A percentile compares a stretch with the other conserved stretches of the same genome.
phyloP scores from a whole-genome alignment of 2,329 filamentous ascomycete genomes.

The Cadophora sp. region DNA sequence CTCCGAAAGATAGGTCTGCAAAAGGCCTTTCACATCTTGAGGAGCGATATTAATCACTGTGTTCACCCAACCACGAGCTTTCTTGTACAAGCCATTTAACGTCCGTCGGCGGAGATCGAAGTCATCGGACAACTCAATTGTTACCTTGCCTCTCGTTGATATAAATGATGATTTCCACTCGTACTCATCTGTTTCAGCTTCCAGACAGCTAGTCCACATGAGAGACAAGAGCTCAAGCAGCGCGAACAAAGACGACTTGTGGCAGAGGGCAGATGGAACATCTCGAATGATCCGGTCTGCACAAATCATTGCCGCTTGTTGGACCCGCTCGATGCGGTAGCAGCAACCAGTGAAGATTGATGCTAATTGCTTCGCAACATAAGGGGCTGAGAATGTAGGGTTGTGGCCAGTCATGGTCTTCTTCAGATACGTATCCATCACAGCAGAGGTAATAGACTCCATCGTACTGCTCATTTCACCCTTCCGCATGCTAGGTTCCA shows the following conservation, averaged over 20 bases:
- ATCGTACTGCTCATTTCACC: slow-evolving; percentile 68
- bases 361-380: slow-evolving; percentile 87
- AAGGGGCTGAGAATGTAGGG: slow-evolving; percentile 86
- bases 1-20: slow-evolving; percentile 96
- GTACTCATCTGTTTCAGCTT: slow-evolving; percentile 94
- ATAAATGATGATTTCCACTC: slow-evolving; percentile 82
- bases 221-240: slow-evolving; percentile 89
- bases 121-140: slow-evolving; percentile 91
- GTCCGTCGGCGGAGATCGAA: slow-evolving; percentile 83
- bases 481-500: slow-evolving; percentile 83
- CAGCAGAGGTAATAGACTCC: slow-evolving; percentile 68
- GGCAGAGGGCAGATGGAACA: slow-evolving; percentile 88
- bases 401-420: slow-evolving; percentile 75
- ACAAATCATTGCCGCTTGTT: slow-evolving; percentile 82
- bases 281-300: slow-evolving; percentile 86
- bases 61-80: slow-evolving; percentile 81
- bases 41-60: slow-evolving; percentile 84
- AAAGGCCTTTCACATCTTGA: slow-evolving; percentile 89
- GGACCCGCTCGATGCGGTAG: slow-evolving; percentile 90
- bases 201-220: slow-evolving; percentile 94
- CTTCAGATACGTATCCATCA: slow-evolving; percentile 79
- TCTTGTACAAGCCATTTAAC: slow-evolving; percentile 76
- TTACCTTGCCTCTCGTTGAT: slow-evolving; percentile 78
- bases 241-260: slow-evolving; percentile 89
- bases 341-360: slow-evolving; percentile 88